These are phyloP conservation scores for Hysterium pulicare DNA, from an alignment of 2,329 filamentous ascomycete species.

Conservation along the genomic window DNA sequence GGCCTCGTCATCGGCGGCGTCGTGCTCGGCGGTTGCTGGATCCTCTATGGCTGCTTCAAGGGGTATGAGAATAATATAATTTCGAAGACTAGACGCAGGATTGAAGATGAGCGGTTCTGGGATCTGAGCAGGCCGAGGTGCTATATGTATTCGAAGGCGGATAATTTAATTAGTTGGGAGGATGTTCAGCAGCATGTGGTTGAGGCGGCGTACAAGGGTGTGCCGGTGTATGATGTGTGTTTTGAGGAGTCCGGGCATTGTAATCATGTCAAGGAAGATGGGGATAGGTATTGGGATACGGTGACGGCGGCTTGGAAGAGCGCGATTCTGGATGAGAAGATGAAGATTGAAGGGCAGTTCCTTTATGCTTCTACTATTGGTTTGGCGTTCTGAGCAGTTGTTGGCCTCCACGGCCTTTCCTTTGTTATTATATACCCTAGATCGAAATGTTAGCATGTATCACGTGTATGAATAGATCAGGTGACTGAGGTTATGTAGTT, in stretches of 20 bases:
- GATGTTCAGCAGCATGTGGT: slow-evolving; percentile 57
- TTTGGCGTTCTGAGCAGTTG: not conserved
- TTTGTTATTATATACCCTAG: not conserved
- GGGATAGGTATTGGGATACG: slow-evolving; percentile 56
- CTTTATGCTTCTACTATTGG: too few relatives aligned
- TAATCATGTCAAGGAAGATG: slow-evolving; percentile 57
- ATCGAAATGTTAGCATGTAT: too few relatives aligned
- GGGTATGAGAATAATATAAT: slow-evolving; percentile 16
- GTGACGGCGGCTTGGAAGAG: slow-evolving; percentile 29
- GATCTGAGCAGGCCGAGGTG: slow-evolving; percentile 43
- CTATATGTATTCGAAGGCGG: slow-evolving; percentile 59
- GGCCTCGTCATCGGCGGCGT: slow-evolving; percentile 19
- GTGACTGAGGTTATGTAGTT: too few relatives aligned
- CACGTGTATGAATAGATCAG: too few relatives aligned
- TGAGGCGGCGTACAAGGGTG: slow-evolving; percentile 45
- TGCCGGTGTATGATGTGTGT: slow-evolving; percentile 44
- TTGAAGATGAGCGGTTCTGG: slow-evolving; percentile 28
- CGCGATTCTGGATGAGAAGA: not conserved
- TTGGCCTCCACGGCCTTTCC: not conserved
- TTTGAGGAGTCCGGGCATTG: slow-evolving; percentile 61
- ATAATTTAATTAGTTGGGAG: slow-evolving; percentile 54
- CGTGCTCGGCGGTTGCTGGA: slow-evolving; percentile 23
- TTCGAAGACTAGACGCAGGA: slow-evolving; percentile 25
- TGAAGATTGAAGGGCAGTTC: too few relatives aligned
- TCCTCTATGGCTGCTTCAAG: slow-evolving; percentile 12